Evolutionary conservation across 768 basidiomycete genomes (phyloP).

Genomic region (Leccinum incarnatum): DNA sequence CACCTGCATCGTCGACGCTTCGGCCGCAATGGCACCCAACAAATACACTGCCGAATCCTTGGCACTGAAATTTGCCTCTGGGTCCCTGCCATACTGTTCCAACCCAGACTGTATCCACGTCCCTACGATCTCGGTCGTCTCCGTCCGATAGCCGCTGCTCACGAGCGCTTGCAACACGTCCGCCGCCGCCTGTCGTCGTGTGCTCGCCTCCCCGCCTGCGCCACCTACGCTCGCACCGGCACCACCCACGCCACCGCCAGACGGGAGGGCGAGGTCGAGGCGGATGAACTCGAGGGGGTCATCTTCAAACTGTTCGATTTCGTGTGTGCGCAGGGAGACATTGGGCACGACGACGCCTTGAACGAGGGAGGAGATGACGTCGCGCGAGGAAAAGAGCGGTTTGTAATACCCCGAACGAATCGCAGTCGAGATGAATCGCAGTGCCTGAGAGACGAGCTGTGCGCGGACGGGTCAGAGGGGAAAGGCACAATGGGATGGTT

Average conservation of each 20-base stretch:
- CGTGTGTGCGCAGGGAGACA: conserved; percentile 81
- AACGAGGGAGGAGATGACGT: conserved; percentile 78
- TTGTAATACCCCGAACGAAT: conserved; percentile 87
- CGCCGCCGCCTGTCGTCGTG: conserved; percentile 88
- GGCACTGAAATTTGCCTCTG: conserved; percentile 71
- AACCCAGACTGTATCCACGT: conserved; percentile 81
- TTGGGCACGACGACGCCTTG: conserved; percentile 95
- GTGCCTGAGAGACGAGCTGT: conserved; percentile 85
- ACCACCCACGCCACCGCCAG: conserved; percentile 38
- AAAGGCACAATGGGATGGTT: not conserved
- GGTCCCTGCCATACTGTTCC: conserved; percentile 61
- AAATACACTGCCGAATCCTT: conserved; percentile 95
- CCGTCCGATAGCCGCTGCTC: conserved; percentile 71
- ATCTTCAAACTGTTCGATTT: conserved; percentile 95
- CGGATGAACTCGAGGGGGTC: conserved; percentile 95
- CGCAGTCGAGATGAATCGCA: conserved; percentile 88
- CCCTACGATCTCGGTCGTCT: conserved; percentile 85
- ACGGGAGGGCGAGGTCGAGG: conserved; percentile 71
- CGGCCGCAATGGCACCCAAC: conserved; percentile 88
- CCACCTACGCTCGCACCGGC: conserved; percentile 37
- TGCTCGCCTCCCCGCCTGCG: conserved; percentile 65
- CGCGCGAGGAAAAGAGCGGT: conserved; percentile 73
- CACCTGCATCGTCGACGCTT: conserved; percentile 84
- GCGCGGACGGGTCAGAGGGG: not conserved
- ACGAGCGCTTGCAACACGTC: conserved; percentile 95